These are phyloP conservation scores for Kwoniella pini DNA, from an alignment of 768 basidiomycete genomes.

Conservation along the genomic window DNA sequence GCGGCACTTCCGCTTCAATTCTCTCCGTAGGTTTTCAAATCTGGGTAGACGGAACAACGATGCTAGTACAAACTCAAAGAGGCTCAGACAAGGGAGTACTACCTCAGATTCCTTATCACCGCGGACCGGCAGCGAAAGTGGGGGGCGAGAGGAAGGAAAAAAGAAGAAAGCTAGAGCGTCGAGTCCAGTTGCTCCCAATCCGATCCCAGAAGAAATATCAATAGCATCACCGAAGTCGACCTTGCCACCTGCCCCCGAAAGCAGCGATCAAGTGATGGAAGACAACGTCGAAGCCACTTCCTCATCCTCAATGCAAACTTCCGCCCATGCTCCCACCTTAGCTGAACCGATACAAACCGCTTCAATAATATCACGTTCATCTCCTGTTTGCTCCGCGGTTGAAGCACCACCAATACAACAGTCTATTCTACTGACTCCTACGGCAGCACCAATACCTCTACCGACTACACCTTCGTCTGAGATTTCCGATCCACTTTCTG, in stretches of 20 bases:
- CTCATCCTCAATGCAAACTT: background rate
- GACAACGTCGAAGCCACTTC: background rate
- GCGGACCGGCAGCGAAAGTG: background rate
- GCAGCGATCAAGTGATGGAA: background rate
- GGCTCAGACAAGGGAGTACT: constrained; percentile 15
- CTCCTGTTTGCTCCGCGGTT: background rate
- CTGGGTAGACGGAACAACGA: constrained; percentile 9
- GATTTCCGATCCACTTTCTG: constrained; percentile 11
- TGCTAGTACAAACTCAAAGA: constrained; percentile 5
- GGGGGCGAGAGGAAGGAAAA: constrained; percentile 1
- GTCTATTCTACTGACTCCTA: background rate
- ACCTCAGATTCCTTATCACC: constrained; percentile 10
- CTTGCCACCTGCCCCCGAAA: background rate
- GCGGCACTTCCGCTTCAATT: constrained; percentile 15
- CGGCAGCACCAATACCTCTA: constrained; percentile 7
- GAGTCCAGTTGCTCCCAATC: background rate
- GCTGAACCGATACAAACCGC: background rate
- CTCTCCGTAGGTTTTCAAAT: constrained; percentile 15
- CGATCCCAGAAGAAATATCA: background rate
- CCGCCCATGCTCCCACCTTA: background rate
- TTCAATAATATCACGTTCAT: background rate
- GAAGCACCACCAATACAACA: background rate
- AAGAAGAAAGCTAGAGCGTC: constrained; percentile 10
- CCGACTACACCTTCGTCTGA: constrained; percentile 7
- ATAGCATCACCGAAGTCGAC: background rate